Evolutionary conservation across 164 flowering plant genomes (phyloP), one percentile per base, ranked within the genome.

Genomic region (Chimonanthus praecox): DNA sequence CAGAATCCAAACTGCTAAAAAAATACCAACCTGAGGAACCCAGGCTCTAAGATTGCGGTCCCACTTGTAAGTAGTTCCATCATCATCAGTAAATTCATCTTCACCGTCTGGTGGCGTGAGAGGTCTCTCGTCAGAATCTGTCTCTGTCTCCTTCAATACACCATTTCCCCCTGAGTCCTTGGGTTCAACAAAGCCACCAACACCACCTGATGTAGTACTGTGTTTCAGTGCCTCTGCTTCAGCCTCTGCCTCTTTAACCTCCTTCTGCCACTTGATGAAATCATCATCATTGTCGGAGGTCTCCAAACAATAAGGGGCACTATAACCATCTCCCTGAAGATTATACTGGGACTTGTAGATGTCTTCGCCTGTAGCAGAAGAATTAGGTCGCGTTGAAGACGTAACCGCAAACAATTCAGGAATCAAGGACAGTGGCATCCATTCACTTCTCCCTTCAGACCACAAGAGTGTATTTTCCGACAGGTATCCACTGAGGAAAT

Each of bases 41-140:
- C 98, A 95, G 58, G 85, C 97, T 84, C 93, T 81, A 70, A 92
- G 86, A 68, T 77, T 76, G 16, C 84, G 79, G 72, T 92, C 88
- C 99, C 99, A 95, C 88, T 90, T 95, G 80, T 95, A 95, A 9
- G 63, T 77, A 71, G 99, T 93, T 72, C 99, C 99, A 85, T 93
- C 99, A 83, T 95, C 99, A 85, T 95, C 99, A 65, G 87, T 87
- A 74, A 95, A 93, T 80, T 95, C 95, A 61, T 92, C 97, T 78
- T 93, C 99, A 49, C 99, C 98, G 54, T 92, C 98, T 16, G 97
- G 98, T 11, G 98, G 98, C 4, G 92, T 85, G 16, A 68, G 58
- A 76, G 96, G 92, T 80, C 89, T 85, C 7, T 88, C 90, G 48
- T 46, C 67, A 73, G 84, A 88, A 82, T 83, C 78, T 47, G 46